Conservation (phyloP, 2,329 filamentous ascomycete species). For the Apiospora hydei region DNA sequence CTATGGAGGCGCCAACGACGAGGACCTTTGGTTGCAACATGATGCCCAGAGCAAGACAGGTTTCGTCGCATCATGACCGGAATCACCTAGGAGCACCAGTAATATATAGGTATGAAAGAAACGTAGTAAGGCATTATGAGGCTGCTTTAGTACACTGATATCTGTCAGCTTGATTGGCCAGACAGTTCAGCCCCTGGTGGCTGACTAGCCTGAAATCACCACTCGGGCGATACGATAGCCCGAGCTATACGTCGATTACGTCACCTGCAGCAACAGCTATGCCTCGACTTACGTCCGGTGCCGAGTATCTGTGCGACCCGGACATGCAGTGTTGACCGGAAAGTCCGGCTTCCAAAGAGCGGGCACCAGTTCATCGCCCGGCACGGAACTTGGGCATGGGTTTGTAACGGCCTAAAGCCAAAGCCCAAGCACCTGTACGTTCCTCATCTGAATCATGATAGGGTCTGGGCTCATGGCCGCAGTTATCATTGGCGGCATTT, state of each 20-base stretch:
- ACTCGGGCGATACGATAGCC: neutral
- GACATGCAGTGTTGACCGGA: neutral
- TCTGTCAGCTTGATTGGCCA: neutral
- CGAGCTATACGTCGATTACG: neutral
- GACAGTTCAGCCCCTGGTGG: neutral
- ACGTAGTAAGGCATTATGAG: neutral
- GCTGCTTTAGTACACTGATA: too few species aligned
- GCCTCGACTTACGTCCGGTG: accelerated
- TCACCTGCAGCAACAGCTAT: neutral
- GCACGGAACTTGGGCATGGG: too few species aligned
- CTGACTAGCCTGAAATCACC: neutral
- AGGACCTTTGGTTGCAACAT: slow-evolving; percentile 32
- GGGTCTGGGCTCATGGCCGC: too few species aligned
- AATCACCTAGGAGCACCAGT: too few species aligned
- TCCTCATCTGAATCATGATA: too few species aligned
- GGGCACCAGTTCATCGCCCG: too few species aligned
- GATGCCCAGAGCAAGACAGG: neutral
- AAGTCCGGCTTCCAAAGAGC: neutral
- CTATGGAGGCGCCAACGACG: slow-evolving; percentile 34
- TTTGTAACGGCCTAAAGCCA: too few species aligned
- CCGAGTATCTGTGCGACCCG: neutral
- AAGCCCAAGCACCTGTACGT: too few species aligned
- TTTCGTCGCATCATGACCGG: too few species aligned
- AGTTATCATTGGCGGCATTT: too few species aligned
- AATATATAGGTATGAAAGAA: neutral